Evolutionary conservation across 257 asterid species (phyloP), one percentile per base, ranked within the genome.

Genomic region (Salvia splendens): DNA sequence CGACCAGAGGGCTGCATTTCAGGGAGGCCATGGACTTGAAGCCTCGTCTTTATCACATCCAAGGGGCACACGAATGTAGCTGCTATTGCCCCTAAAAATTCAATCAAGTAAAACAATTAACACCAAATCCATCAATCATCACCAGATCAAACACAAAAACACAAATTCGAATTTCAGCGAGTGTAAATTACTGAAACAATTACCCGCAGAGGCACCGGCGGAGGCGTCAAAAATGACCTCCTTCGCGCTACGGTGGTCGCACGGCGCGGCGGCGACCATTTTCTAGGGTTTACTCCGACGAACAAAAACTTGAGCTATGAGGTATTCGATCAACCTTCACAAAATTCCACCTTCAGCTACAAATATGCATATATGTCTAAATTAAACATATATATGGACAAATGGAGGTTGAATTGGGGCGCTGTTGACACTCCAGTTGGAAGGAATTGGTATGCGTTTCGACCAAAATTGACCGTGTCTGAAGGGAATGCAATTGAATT

Each of bases 121-220:
- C 24, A 48, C 49, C 58, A 68, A 72, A 51, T 65, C 40, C 12
- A 55, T 61, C 53, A 72, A 64, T 5, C 24, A 11, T 11, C 58
- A 15, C 54, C 5, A 8, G 46, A 66, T 50, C 4, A 8, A 16
- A 14, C 0, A 55, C 30, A 8, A 3, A 20, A 30, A 49, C 11
- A 40, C 9, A 52, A 58, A 38, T 12, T 28, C 45, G 67, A 73
- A 64, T 64, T 61, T 38, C 70, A 52, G 28, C 11, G 16, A 32
- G 20, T 42, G n/a, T n/a, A 38, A 59, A 8, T 8, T 5, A 67
- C 65, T 16, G 40, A 80, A 40, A 11, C 5, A 66, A 45, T 77
- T 80, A 93, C 99, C 99, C 67, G 99, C 99, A 62, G 96, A 84
- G 48, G 99, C 99, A 60, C 99, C 99, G 42, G 99, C 87, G 61